Conservation (phyloP, 768 basidiomycete genomes). For the Trametes sanguinea region DNA sequence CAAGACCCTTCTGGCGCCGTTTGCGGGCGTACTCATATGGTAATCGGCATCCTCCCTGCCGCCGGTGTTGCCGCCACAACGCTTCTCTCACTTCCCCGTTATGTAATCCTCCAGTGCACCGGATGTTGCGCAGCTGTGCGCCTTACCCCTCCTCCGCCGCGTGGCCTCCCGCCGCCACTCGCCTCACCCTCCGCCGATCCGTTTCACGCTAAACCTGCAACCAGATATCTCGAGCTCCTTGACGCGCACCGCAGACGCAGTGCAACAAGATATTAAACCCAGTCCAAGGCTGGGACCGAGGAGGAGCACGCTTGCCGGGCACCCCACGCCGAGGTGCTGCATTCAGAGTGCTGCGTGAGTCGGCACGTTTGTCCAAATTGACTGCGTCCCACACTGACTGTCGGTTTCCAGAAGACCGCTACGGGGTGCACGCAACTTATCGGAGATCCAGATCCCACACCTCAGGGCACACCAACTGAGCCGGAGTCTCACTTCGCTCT, state of each 20-base stretch:
- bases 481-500: constrained; percentile 11
- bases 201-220: constrained; percentile 1
- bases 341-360: background rate
- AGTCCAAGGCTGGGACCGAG: background rate
- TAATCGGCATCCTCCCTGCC: constrained; percentile 11
- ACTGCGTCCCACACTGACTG: constrained; percentile 9
- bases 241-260: background rate
- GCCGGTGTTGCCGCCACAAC: constrained; percentile 23
- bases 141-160: background rate
- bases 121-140: background rate
- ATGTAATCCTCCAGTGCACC: constrained; percentile 22
- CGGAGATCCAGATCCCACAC: constrained; percentile 7
- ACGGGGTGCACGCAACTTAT: constrained; percentile 4
- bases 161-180: background rate
- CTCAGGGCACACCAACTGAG: constrained; percentile 9
- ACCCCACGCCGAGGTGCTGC: background rate
- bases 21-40: constrained; percentile 14
- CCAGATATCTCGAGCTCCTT: background rate
- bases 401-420: constrained; percentile 10
- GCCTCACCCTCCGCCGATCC: constrained; percentile 7
- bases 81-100: constrained; percentile 13
- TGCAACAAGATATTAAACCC: background rate
- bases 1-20: constrained; percentile 11
- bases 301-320: background rate
- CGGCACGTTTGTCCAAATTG: constrained; percentile 14